These are phyloP conservation scores for Botrytis deweyae DNA, from an alignment of 2,329 filamentous ascomycete genomes.

Conservation along the genomic window DNA sequence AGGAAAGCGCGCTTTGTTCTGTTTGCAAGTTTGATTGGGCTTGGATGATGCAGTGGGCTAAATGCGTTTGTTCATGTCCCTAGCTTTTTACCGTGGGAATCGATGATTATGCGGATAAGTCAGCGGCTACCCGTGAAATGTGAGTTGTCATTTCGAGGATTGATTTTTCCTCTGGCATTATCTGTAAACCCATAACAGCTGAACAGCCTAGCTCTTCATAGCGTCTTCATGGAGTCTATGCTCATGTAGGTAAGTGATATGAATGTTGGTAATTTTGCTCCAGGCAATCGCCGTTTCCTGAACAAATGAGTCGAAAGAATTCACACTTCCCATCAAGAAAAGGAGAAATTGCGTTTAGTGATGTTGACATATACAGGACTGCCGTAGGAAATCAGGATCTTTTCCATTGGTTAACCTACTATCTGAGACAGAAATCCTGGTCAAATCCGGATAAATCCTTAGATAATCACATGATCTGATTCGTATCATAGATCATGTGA, in stretches of 20 bases:
- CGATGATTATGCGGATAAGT: not conserved
- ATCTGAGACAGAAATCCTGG: not conserved
- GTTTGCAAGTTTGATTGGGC: not conserved
- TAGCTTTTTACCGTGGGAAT: not conserved
- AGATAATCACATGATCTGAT: not conserved
- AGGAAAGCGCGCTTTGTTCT: not conserved
- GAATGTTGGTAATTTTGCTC: not conserved
- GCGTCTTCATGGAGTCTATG: not conserved
- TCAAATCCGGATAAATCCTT: not conserved
- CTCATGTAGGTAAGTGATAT: not conserved
- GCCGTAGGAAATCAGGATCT: not conserved
- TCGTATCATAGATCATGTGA: not conserved
- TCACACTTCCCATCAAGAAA: not conserved
- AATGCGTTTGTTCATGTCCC: not conserved
- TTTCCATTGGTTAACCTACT: not conserved
- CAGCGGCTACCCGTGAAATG: constrained; percentile 1
- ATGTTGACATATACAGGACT: not conserved
- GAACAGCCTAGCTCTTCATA: constrained; percentile 10
- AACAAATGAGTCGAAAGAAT: not conserved
- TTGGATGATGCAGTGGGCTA: not conserved
- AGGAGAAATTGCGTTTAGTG: not conserved
- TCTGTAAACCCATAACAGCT: not conserved
- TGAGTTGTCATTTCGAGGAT: not conserved
- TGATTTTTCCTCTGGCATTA: not conserved
- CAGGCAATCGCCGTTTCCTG: not conserved